Conservation (phyloP, 495 filamentous ascomycete species). For the Neurospora sp. region DNA sequence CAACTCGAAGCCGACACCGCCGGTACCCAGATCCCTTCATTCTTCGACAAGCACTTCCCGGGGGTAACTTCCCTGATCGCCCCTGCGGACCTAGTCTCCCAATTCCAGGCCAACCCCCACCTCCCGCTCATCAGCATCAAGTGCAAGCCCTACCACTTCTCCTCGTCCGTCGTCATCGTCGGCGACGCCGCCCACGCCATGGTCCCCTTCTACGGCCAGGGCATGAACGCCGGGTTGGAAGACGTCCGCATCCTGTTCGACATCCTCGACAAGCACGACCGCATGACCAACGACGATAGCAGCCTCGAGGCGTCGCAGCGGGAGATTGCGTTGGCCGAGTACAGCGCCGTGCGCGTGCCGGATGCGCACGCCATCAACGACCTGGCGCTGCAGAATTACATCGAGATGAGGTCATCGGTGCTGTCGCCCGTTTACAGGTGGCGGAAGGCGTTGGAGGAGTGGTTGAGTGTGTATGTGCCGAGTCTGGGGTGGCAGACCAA, state of each 20-base stretch:
- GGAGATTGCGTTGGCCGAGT: conserved; percentile 56
- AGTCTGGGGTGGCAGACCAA: conserved; percentile 78
- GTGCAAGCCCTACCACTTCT: conserved; percentile 77
- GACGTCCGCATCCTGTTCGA: conserved; percentile 75
- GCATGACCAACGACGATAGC: conserved; percentile 17
- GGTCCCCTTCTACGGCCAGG: conserved; percentile 90
- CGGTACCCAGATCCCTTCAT: too few relatives aligned
- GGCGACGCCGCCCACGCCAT: conserved; percentile 97
- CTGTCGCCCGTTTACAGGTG: conserved; percentile 62
- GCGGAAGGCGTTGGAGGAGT: conserved; percentile 79
- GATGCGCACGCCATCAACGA: conserved; percentile 91
- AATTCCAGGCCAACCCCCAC: conserved; percentile 73
- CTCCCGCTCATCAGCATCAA: conserved; percentile 89
- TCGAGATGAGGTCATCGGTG: conserved; percentile 84
- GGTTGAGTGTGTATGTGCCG: conserved; percentile 65
- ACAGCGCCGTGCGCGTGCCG: conserved; percentile 56
- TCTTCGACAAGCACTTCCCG: conserved; percentile 72
- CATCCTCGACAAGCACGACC: conserved; percentile 52
- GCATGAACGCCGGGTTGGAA: conserved; percentile 81
- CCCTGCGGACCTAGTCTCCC: conserved; percentile 51
- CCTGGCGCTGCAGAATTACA: conserved; percentile 80
- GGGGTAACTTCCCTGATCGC: conserved; percentile 79
- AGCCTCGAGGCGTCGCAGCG: conserved; percentile 25
- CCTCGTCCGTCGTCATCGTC: conserved; percentile 67
- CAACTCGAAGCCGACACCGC: conserved; percentile 48